Evolutionary conservation across 2,329 filamentous ascomycete species (phyloP), one percentile per base, ranked within the genome.

Genomic region (Colletotrichum sojae): DNA sequence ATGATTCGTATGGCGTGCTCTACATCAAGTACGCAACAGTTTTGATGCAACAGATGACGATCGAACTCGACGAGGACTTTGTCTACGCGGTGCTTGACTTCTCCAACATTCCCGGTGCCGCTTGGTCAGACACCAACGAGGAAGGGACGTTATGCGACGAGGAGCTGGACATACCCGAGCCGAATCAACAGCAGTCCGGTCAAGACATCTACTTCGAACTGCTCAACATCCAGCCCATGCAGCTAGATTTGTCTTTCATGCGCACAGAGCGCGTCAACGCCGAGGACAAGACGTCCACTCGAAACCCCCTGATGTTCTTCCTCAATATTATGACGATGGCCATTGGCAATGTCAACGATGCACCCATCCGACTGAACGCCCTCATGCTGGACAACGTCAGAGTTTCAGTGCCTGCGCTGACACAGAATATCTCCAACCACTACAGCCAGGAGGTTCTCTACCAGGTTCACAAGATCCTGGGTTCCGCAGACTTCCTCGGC

Each of bases 281-380:
- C 2, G 95, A 98, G 78, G 95, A 98, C 79, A 97, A 96, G 74
- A 92, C 94, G 54, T 94, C 94, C 15, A 94, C 94, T 1, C 90
- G 89, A 49, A 99, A 97, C 77, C 97, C 97, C 0, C 87, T 99
- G 79, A 98, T 98, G 95, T 99, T 98, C 83, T 95, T 98, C 78
- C 91, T 98, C 79, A 98, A 99, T 77, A 94, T 98, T 73, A 91
- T 99, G 85, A 98, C 97, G 0, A 99, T 99, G 96, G 97, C 96
- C 15, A 96, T 99, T 76, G 96, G 96, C 72, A 99, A 99, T 76
- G 94, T 99, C 84, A 99, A 99, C 76, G 97, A 99, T 80, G 96
- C 96, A 6, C 97, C 96, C 0, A 91, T 99, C 61, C 91, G 94
- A 55, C 90, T 99, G 78, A 99, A 98, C 72, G 94, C 96, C 1